Percentiles rank a stretch among this genome's conserved stretches.
phyloP scores from a whole-genome alignment of 2,329 filamentous ascomycete genomes.

The Cytospora paraplurivora region DNA sequence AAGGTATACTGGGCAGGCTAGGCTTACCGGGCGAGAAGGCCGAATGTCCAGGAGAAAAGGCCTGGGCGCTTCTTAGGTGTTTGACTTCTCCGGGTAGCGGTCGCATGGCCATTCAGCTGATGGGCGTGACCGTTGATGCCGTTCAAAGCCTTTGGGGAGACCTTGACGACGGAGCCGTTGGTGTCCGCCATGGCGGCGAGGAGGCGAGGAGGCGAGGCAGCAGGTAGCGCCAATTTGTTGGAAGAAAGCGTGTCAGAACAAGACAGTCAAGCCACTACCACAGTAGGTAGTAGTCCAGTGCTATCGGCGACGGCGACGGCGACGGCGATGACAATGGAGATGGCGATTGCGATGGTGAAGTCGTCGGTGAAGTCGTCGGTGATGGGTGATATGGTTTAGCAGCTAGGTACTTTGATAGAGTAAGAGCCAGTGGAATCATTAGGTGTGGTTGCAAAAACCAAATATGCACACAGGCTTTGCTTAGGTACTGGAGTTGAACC shows the following conservation, averaged over 20 bases:
- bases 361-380: too few relatives aligned
- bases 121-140: constrained; percentile 32
- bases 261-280: constrained; percentile 7
- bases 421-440: not conserved
- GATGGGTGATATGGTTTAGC: not conserved
- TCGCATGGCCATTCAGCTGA: constrained; percentile 42
- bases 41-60: constrained; percentile 47
- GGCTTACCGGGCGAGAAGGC: constrained; percentile 55
- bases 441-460: not conserved
- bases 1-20: not conserved
- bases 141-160: constrained; percentile 33
- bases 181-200: constrained; percentile 42
- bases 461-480: not conserved
- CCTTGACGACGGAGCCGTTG: constrained; percentile 45
- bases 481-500: not conserved
- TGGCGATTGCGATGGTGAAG: too few relatives aligned
- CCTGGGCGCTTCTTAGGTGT: constrained; percentile 34
- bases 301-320: not conserved
- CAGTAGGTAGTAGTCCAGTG: constrained; percentile 5
- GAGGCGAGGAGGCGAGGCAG: constrained; percentile 32
- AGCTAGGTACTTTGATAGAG: not conserved
- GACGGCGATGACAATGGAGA: not conserved
- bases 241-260: constrained; percentile 5
- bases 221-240: constrained; percentile 24
- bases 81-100: constrained; percentile 38